These are phyloP conservation scores for Penicillium herquei DNA, from an alignment of 495 filamentous ascomycete genomes.

Conservation along the genomic window DNA sequence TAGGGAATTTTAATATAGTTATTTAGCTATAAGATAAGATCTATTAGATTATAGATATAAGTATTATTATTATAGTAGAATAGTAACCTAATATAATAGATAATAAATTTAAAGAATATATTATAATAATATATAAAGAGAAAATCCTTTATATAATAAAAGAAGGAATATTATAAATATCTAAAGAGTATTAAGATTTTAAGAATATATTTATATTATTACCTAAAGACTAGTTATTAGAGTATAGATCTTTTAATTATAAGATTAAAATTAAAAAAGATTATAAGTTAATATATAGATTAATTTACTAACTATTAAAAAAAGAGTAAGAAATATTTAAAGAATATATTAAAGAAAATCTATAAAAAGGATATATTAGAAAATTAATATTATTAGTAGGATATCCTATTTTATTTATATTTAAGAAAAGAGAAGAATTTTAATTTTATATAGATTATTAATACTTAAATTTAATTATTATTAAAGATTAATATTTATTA, in stretches of 20 bases:
- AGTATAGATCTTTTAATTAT: background rate
- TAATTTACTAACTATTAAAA: constrained; percentile 15
- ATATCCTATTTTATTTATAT: constrained; percentile 21
- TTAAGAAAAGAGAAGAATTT: constrained; percentile 25
- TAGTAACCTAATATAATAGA: too few species aligned
- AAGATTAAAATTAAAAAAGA: constrained; percentile 6
- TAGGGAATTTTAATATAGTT: too few species aligned
- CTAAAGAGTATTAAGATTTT: background rate
- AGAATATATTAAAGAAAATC: too few species aligned
- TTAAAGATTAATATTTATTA: constrained; percentile 26
- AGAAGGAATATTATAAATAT: background rate
- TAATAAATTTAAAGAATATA: too few species aligned
- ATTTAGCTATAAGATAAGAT: too few species aligned
- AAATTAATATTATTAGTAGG: too few species aligned
- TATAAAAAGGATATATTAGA: too few species aligned
- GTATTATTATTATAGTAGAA: too few species aligned
- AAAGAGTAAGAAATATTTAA: constrained; percentile 4
- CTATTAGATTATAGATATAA: too few species aligned
- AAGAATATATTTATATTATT: constrained; percentile 2
- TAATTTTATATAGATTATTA: constrained; percentile 24
- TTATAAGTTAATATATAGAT: constrained; percentile 4
- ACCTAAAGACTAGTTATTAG: background rate
- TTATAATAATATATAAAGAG: background rate
- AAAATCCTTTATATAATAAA: constrained; percentile 2
- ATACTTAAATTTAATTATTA: constrained; percentile 25